Conservation (phyloP, 345 rosid species). For the Citrus sp. region DNA sequence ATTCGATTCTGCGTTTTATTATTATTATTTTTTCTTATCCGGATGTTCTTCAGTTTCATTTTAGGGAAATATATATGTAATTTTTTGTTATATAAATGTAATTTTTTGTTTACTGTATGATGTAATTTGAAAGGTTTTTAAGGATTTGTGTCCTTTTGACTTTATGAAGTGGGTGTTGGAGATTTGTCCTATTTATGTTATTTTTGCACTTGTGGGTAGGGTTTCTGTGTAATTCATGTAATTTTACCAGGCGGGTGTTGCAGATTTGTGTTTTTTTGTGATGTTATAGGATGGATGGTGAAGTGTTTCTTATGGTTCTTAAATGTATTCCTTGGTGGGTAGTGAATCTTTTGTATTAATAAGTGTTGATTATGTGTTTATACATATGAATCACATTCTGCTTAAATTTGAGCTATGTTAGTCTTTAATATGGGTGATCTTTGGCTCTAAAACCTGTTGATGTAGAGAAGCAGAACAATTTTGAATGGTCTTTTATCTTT, state of each 20-base stretch:
- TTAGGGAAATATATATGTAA: not conserved
- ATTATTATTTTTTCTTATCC: not conserved
- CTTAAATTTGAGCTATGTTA: not conserved
- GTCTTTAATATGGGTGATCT: not conserved
- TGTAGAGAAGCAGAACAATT: not conserved
- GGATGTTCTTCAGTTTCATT: not conserved
- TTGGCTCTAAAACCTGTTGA: not conserved
- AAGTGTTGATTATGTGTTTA: not conserved
- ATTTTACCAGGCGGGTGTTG: not conserved
- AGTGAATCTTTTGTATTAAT: not conserved
- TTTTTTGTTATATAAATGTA: not conserved
- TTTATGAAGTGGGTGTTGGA: slow-evolving; percentile 6
- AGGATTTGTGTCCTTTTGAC: not conserved
- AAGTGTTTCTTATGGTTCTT: not conserved
- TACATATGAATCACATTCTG: not conserved
- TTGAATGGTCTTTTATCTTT: not conserved
- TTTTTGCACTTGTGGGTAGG: slow-evolving; percentile 3
- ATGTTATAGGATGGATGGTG: not conserved
- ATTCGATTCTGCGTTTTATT: not conserved
- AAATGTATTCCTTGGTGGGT: not conserved
- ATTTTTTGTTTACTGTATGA: not conserved
- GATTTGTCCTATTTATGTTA: slow-evolving; percentile 2
- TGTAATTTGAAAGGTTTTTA: not conserved
- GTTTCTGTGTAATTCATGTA: not conserved
- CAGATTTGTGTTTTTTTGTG: not conserved